Base-by-base conservation (phyloP, 2,329 filamentous ascomycete genomes). In the Davidsoniella neocaledoniae region DNA sequence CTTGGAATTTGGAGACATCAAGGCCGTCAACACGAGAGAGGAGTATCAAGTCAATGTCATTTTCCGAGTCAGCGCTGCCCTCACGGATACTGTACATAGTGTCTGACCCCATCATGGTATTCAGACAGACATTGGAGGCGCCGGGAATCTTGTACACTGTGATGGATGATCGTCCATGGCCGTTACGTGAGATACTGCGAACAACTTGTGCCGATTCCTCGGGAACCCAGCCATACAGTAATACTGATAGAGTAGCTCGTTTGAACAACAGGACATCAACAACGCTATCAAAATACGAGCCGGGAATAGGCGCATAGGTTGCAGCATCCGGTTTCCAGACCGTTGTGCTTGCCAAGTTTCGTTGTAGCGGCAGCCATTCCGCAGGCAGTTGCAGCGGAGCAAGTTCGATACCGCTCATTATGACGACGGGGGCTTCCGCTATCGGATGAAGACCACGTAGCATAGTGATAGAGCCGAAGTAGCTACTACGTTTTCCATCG, bases 311-410 rank as follows among this genome's bases (percentile, higher is more conserved):
- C 1, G 53, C 53, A 1, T 59, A 54, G 8, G 58, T 63, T 2
- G 55, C 49, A 5, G 59, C 55, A 48, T 71, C 64, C 48, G 66
- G 58, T 17, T 66, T 61, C 73, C 72, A 76, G 2, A 64, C 54
- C 45, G 76, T 62, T 54, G 71, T 60, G 2, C 68, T 69, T 50
- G 69, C 72, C 1, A 76, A 61, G 17, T 68, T 68, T 29, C 66
- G 68, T 54, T 73, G 65, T 21, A 67, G 70, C 0, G 70, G 67
- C 7, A 76, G 55, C 53, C 71, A 76, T 1, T 58, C 60, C 0
- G 57, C 54, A 0, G 54, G 57, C 4, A 58, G 53, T 0, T 60
- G 55, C 2, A 60, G 54, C 1, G 54, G 51, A 0, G 61, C 55
- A 10, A 73, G 55, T 3, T 62, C 58, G 16, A 76, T 60, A 0